Percentiles rank a stretch among this genome's conserved stretches.
Evolutionary conservation across 805 yeast genomes (phyloP).

Genomic region (Cyberlindnera japonica): DNA sequence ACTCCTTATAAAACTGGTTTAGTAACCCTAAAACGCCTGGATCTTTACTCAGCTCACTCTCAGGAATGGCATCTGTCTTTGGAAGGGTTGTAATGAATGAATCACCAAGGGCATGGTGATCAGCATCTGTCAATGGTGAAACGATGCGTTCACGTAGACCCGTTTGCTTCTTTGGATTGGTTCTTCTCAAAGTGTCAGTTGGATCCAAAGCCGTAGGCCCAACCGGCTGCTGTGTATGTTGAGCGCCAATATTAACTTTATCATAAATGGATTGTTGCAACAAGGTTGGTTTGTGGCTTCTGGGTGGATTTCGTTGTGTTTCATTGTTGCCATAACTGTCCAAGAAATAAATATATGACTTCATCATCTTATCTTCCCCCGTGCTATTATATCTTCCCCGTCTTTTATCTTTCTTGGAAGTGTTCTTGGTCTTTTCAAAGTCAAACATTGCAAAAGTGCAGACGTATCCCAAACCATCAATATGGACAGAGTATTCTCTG

Average conservation of each 20-base stretch:
- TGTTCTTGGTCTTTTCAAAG: conserved; percentile 54
- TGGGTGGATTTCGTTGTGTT: conserved; percentile 28
- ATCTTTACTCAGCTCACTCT: conserved; percentile 31
- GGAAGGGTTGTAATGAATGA: conserved; percentile 39
- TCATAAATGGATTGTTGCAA: conserved; percentile 11
- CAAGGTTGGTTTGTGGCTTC: conserved; percentile 5
- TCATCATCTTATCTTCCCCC: conserved; percentile 81
- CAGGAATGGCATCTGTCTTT: conserved; percentile 30
- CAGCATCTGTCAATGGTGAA: conserved; percentile 5
- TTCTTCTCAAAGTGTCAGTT: conserved; percentile 5
- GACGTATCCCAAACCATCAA: conserved; percentile 92
- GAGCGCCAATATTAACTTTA: conserved; percentile 4
- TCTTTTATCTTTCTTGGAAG: conserved; percentile 27
- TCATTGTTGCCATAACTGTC: conserved; percentile 68
- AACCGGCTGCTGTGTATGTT: conserved; percentile 6
- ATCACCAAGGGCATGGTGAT: conserved; percentile 35
- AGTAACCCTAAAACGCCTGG: conserved; percentile 75
- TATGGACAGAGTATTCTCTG: conserved; percentile 83
- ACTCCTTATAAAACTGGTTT: conserved; percentile 67
- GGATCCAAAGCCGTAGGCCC: conserved; percentile 14
- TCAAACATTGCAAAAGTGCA: conserved; percentile 94
- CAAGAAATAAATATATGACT: conserved; percentile 81
- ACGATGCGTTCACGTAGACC: conserved; percentile 8
- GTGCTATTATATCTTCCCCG: conserved; percentile 38
- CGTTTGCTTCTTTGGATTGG: background rate